Percentiles rank a stretch among this genome's conserved stretches.
These are phyloP conservation scores for Pyricularia sp. DNA, from an alignment of 2,329 filamentous ascomycete species.

Conservation along the genomic window DNA sequence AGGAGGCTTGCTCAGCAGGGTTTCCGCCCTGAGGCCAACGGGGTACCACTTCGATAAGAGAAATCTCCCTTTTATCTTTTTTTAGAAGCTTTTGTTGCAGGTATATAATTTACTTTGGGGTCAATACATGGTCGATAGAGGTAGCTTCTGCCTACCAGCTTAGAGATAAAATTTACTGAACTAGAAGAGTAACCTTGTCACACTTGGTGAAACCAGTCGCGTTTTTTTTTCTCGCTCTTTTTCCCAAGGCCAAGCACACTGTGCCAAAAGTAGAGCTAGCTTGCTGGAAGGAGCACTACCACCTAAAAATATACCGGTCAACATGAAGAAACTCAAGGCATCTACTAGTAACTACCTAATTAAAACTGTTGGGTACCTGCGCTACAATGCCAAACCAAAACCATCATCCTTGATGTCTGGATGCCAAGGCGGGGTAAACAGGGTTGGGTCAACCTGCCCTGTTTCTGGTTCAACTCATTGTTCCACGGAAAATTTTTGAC, in stretches of 20 bases:
- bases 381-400: background rate
- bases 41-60: background rate
- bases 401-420: background rate
- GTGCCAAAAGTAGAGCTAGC: too few relatives aligned
- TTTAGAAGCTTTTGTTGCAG: background rate
- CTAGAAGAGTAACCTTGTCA: background rate
- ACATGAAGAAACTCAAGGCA: too few relatives aligned
- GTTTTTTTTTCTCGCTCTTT: too few relatives aligned
- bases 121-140: background rate
- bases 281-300: too few relatives aligned
- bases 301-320: too few relatives aligned
- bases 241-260: too few relatives aligned
- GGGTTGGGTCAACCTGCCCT: background rate
- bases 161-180: background rate
- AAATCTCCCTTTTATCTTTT: background rate
- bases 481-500: background rate
- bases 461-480: background rate
- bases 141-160: background rate
- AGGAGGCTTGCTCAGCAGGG: slow-evolving; percentile 39
- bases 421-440: background rate
- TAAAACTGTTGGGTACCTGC: background rate
- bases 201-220: background rate
- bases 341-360: too few relatives aligned
- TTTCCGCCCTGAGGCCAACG: background rate
- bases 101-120: background rate